These are phyloP conservation scores for Vachellia collinsii DNA, from an alignment of 306 rosid species.

Conservation along the genomic window DNA sequence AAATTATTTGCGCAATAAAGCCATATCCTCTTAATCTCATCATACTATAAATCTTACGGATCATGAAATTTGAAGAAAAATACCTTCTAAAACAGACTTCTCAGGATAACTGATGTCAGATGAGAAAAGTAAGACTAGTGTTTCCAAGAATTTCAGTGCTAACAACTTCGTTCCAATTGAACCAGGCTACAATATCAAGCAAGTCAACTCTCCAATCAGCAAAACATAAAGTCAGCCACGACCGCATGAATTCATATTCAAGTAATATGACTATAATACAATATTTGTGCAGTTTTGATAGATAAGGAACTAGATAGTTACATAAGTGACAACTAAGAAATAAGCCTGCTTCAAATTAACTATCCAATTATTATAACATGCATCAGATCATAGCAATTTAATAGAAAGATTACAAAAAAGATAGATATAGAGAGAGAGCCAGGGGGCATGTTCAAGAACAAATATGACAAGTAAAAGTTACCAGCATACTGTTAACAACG, in stretches of 20 bases:
- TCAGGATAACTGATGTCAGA: conserved; percentile 63
- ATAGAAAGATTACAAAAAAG: background rate
- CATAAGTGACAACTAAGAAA: background rate
- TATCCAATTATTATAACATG: conserved; percentile 11
- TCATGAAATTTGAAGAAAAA: conserved; percentile 35
- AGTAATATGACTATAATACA: conserved; percentile 22
- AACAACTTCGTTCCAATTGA: conserved; percentile 69
- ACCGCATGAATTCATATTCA: conserved; percentile 10
- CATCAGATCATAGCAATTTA: background rate
- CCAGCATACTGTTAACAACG: background rate
- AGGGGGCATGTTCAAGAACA: conserved; percentile 6
- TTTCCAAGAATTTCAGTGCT: conserved; percentile 91
- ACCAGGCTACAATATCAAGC: conserved; percentile 80
- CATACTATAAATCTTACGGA: background rate
- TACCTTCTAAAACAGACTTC: conserved; percentile 72
- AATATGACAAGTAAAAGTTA: background rate
- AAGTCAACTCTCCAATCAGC: conserved; percentile 30
- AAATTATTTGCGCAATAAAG: conserved; percentile 20
- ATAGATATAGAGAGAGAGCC: background rate
- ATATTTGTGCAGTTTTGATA: background rate
- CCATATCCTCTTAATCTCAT: conserved; percentile 18
- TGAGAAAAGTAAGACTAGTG: conserved; percentile 76
- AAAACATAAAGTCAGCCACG: background rate
- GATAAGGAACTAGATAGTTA: background rate
- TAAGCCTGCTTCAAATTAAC: background rate